phyloP scores from a whole-genome alignment of 1,284 basidiomycete genomes.

The Trichosporon sp. region DNA sequence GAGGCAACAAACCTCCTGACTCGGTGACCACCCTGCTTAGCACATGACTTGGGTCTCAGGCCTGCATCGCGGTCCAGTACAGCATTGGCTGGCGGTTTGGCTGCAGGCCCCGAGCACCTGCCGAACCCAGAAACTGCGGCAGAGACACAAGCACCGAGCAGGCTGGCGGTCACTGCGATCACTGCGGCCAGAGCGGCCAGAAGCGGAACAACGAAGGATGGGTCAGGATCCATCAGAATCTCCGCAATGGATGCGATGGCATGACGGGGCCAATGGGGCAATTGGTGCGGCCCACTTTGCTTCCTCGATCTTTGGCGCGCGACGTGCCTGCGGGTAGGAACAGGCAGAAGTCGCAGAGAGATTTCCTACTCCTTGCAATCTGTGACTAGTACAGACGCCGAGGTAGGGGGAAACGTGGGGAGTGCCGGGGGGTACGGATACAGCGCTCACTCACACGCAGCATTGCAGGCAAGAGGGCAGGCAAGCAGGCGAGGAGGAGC shows the following conservation, averaged over 20 bases:
- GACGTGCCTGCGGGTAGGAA: background rate
- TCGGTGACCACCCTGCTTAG: background rate
- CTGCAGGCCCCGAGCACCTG: background rate
- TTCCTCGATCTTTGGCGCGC: background rate
- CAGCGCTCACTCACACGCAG: too few species aligned
- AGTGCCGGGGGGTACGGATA: background rate
- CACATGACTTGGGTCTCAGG: background rate
- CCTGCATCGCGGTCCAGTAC: background rate
- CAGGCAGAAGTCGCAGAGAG: background rate
- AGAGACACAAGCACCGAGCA: background rate
- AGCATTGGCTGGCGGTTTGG: too few species aligned
- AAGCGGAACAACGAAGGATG: background rate
- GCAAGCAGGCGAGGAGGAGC: too few species aligned
- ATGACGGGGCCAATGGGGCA: background rate
- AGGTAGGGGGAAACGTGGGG: background rate
- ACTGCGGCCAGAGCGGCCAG: background rate
- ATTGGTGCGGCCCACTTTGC: background rate
- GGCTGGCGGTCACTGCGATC: too few species aligned
- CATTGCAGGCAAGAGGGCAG: background rate
- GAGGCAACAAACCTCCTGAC: background rate
- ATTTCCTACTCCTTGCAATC: background rate
- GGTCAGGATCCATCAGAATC: background rate
- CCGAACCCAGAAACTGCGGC: background rate
- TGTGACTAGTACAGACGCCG: background rate
- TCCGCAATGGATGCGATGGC: background rate